Base-by-base conservation (phyloP, 495 filamentous ascomycete species). In the Xylaria curta region DNA sequence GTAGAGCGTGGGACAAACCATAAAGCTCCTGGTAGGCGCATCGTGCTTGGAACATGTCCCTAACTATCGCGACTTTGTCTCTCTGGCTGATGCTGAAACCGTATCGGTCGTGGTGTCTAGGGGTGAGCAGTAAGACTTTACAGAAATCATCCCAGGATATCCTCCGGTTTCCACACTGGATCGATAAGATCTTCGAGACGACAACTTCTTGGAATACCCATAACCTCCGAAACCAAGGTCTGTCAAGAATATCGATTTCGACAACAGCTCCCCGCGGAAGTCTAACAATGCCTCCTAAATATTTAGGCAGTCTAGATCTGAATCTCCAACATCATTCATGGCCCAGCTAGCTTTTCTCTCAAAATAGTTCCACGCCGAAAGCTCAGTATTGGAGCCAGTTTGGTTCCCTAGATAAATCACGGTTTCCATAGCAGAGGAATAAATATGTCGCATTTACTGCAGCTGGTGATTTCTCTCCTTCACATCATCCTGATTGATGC, bases 401-500 rank as follows among this genome's bases (percentile, higher is more conserved):
- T 21, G n/a, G 36, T 0, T 36, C 1, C 63, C 42, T 2, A 66
- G 15, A 28, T 51, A 66, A 13, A 51, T 51, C 2, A 66, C 28
- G 5, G 46, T 51, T 19, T 47, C 63, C 21, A n/a, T 3, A 47
- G 63, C 42, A 17, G 24, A 33, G 42, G 31, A 51, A 44, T 70
- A 73, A 4, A 73, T 73, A 36, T 31, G 36, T 26, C 56, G 58
- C 72, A 70, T 73, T 15, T 70, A 28, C 6, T 61, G 33, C 15
- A 73, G 49, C 38, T 73, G 72, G 60, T 60, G 58, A 51, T 66
- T 73, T 5, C 72, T 60, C 56, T 73, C 67, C 28, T 47, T 66
- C 49, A 68, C 53, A 62, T 70, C 51, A 7, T 49, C 4, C 72
- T 73, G 72, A 51, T 73, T 70, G 61, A 73, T 73, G 61, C 72